Evolutionary conservation across 163 green algal species (phyloP), one percentile per base, ranked within the genome.

Genomic region (Trebouxia gelatinosa): DNA sequence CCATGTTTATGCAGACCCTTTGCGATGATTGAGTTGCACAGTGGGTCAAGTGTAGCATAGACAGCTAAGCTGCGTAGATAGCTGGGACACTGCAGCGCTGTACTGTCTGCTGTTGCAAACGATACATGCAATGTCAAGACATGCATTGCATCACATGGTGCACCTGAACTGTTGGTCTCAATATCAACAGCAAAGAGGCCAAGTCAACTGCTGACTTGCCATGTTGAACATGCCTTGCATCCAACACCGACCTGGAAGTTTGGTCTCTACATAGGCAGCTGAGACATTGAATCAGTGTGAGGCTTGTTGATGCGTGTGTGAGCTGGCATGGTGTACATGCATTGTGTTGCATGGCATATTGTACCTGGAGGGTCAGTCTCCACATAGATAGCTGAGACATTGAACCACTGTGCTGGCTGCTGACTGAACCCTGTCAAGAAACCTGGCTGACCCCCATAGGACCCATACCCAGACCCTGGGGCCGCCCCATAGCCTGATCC

Each of bases 241-340:
- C n/a, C n/a, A n/a, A n/a, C n/a, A n/a, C n/a, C n/a, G n/a, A 80
- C 75, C 75, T 75, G 75, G 75, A n/a, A 62, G 75, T 29, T 80
- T 62, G 40, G 48, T 68, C 6, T 23, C 31, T 19, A 75, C 28
- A 57, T 59, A 80, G 13, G 31, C 19, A 16, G 46, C 43, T 29
- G 62, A 66, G 21, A 29, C 39, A 16, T 66, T 68, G 31, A 80
- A 80, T 62, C 75, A 80, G 4, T 57, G 26, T 3, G 61, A 43
- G 5, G 75, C 62, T 21, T 80, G 75, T 32, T 80, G 75, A 34
- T n/a, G n/a, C n/a, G n/a, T n/a, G n/a, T n/a, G n/a, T n/a, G n/a
- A n/a, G n/a, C n/a, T n/a, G n/a, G n/a, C n/a, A n/a, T n/a, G n/a
- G n/a, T n/a, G n/a, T n/a, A n/a, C n/a, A n/a, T n/a, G n/a, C n/a